A percentile compares a stretch with the other conserved stretches of the same genome.
Conservation (phyloP, 768 basidiomycete species). For the Leccinum rimulosum region DNA sequence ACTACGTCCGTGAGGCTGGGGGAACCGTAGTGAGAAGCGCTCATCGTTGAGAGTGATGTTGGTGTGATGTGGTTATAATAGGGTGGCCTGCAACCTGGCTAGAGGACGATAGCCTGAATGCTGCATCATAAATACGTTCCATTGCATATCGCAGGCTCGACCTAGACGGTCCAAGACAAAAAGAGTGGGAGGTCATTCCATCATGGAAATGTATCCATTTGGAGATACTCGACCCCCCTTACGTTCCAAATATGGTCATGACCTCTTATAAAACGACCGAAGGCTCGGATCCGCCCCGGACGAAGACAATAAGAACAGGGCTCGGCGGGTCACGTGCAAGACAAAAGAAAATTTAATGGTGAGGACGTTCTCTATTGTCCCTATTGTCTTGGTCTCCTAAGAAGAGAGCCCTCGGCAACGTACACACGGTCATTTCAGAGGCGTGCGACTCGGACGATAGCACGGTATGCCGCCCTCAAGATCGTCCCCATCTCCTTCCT, state of each 20-base stretch:
- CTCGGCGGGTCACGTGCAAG: conserved; percentile 9
- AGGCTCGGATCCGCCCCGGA: background rate
- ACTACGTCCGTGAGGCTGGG: conserved; percentile 2
- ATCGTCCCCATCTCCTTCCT: conserved; percentile 32
- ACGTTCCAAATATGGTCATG: conserved; percentile 4
- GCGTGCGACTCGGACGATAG: background rate
- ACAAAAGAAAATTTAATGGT: conserved; percentile 12
- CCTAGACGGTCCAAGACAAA: conserved; percentile 32
- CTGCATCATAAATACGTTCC: conserved; percentile 26
- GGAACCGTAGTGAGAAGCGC: conserved; percentile 2
- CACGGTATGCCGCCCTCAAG: conserved; percentile 12
- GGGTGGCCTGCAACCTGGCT: conserved; percentile 14
- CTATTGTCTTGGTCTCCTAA: conserved; percentile 18
- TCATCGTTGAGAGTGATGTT: conserved; percentile 11
- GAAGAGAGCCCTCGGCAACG: conserved; percentile 2
- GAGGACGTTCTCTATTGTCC: conserved; percentile 23
- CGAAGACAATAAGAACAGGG: conserved; percentile 28
- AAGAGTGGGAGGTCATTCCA: conserved; percentile 14
- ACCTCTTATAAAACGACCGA: background rate
- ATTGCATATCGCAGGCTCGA: conserved; percentile 4
- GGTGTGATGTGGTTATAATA: conserved; percentile 1
- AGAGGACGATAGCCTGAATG: background rate
- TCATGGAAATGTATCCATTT: background rate
- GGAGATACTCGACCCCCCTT: conserved; percentile 6
- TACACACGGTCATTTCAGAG: background rate